These are phyloP conservation scores for Peronosclerospora sorghi DNA, from an alignment of 352 stramenopile genomes.

Conservation along the genomic window DNA sequence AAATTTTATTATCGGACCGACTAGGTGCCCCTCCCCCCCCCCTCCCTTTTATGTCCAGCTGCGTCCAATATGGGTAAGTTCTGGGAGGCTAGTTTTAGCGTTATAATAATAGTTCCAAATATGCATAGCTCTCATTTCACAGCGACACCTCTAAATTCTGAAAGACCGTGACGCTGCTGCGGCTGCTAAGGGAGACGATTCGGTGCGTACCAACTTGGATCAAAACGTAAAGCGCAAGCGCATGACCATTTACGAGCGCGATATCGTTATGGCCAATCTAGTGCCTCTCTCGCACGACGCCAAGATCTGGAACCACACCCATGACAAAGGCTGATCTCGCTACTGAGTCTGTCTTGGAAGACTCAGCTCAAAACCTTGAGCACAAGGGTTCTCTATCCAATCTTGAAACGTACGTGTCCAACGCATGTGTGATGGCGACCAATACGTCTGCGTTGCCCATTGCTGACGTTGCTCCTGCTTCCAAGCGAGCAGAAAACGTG, in stretches of 20 bases:
- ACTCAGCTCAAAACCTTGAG: slow-evolving; percentile 95
- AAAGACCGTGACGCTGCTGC: no score
- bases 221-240: slow-evolving; percentile 94
- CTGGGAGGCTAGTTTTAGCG: no score
- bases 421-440: slow-evolving; percentile 94
- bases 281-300: slow-evolving; percentile 89
- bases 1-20: no score
- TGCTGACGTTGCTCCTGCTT: slow-evolving; percentile 85
- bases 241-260: no score
- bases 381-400: slow-evolving; percentile 91
- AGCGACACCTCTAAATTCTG: no score
- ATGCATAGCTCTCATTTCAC: no score
- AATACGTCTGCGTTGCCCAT: slow-evolving; percentile 98
- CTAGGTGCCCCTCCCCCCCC: no score
- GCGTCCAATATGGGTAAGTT: no score
- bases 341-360: slow-evolving; percentile 98
- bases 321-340: slow-evolving; percentile 91
- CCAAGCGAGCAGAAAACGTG: slow-evolving; percentile 82
- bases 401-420: slow-evolving; percentile 86
- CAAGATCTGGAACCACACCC: slow-evolving; percentile 85
- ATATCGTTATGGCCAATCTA: no score
- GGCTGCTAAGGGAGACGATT: slow-evolving; percentile 75
- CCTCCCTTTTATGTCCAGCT: no score
- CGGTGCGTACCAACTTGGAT: slow-evolving; percentile 92
- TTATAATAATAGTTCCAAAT: no score